Percentiles rank a stretch among this genome's conserved stretches.
These are phyloP conservation scores for Macrotyloma uniflorum DNA, from an alignment of 306 rosid species.

Conservation along the genomic window DNA sequence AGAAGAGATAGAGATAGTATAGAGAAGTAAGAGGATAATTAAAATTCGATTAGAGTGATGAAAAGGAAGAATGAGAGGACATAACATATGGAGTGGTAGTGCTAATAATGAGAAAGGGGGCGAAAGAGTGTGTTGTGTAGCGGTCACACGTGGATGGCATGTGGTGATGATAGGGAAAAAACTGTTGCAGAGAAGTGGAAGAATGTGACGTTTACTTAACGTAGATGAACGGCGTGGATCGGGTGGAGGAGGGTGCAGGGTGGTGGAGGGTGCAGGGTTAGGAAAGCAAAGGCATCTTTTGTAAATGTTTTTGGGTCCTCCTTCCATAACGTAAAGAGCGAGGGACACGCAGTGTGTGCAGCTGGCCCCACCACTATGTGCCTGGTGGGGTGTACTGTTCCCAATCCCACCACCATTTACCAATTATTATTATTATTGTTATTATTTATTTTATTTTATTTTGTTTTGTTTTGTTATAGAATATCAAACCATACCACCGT, in stretches of 20 bases:
- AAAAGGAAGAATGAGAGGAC: background rate
- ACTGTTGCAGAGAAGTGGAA: slow-evolving; percentile 6
- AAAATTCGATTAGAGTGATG: background rate
- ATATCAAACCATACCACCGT: slow-evolving; percentile 23
- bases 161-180: slow-evolving; percentile 23
- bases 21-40: too few relatives aligned
- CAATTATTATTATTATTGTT: background rate
- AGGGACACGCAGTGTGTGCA: slow-evolving; percentile 50
- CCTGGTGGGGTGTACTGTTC: slow-evolving; percentile 45
- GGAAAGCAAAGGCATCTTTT: slow-evolving; percentile 33
- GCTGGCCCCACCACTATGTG: slow-evolving; percentile 47
- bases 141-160: slow-evolving; percentile 41
- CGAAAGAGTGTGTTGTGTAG: background rate
- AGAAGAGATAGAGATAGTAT: too few relatives aligned
- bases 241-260: background rate
- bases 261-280: background rate
- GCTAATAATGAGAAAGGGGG: background rate
- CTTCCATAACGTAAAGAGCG: slow-evolving; percentile 32
- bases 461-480: background rate
- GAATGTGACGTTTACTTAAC: slow-evolving; percentile 48
- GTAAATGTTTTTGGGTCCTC: slow-evolving; percentile 21
- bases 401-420: slow-evolving; percentile 39
- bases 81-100: background rate
- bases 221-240: slow-evolving; percentile 34
- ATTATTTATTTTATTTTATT: background rate